phyloP scores from a whole-genome alignment of 176 grass and related monocot species.

The Guadua angustifolia region DNA sequence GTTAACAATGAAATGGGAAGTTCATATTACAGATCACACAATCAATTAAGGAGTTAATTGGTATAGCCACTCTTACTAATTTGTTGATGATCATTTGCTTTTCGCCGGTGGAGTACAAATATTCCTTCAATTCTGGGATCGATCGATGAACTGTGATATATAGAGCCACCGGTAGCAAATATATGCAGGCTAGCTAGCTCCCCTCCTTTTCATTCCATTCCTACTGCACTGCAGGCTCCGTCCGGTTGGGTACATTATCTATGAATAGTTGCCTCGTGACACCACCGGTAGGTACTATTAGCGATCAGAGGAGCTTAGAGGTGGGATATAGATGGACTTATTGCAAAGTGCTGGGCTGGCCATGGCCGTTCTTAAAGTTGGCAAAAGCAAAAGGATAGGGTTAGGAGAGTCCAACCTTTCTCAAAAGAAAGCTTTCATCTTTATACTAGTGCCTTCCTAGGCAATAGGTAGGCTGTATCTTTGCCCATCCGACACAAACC shows the following conservation, averaged over 20 bases:
- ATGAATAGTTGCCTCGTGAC: neutral
- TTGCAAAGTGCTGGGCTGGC: neutral
- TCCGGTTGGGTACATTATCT: neutral
- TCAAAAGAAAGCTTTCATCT: slow-evolving; percentile 11
- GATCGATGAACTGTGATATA: no score
- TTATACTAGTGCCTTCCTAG: slow-evolving; percentile 11
- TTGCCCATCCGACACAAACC: slow-evolving; percentile 28
- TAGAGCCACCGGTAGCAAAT: no score
- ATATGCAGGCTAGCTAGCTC: no score
- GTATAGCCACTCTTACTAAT: neutral
- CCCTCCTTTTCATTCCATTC: no score
- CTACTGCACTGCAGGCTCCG: no score
- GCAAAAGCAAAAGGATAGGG: slow-evolving; percentile 37
- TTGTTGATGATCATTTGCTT: no score
- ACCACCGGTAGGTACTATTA: no score
- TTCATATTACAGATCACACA: neutral
- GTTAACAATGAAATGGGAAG: neutral
- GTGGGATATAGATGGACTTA: no score
- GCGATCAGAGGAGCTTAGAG: no score
- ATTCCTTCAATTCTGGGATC: neutral
- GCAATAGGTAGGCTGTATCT: slow-evolving; percentile 46
- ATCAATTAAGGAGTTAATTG: neutral
- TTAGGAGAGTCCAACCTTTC: slow-evolving; percentile 41
- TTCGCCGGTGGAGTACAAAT: no score
- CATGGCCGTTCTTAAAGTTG: neutral